Base-by-base conservation (phyloP, 139 green algal species). In the Nannochloris sp. region DNA sequence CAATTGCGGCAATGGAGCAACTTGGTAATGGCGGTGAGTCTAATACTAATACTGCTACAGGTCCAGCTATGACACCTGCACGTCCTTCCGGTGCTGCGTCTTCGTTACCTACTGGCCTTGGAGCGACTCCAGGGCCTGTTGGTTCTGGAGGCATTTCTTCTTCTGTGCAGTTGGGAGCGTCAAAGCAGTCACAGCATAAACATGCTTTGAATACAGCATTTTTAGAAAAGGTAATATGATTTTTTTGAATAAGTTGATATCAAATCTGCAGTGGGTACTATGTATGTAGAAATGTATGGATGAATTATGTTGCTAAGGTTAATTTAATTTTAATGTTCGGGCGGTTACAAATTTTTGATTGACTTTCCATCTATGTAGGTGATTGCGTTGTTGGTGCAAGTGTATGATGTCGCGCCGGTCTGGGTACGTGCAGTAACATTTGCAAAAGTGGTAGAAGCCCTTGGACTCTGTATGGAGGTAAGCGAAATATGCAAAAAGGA, bases 381-480 rank as follows among this genome's bases (percentile, higher is more conserved):
- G 4, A 33, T 81, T 14, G 76, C 80, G 42, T 48, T 70, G 55
- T 60, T 89, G 42, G 74, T 79, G 15, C 12, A 32, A 0, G 71
- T 80, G 54, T 92, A 83, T 68, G 60, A 15, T 25, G 30, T 30
- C 0, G 81, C 82, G 4, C 79, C 86, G 0, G 81, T 79, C 67
- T 73, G 81, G 59, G 80, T 81, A 6, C 77, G 82, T 0, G 85
- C 81, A 19, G 58, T 67, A 15, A 80, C 75, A 39, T 88, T 93
- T 59, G 69, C 73, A 1, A 23, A 73, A 1, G 45, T 93, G 4
- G 74, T 88, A 19, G 54, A 25, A 14, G 70, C 61, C 1, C 73
- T 95, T 23, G 74, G 71, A 8, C 59, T 80, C 48, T 91, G 87
- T 77, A 87, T 92, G 75, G 85, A 74, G 71, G 71, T 78, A 64